Conservation (phyloP, 148 eudicot species). For the Arctostaphylos glauca region DNA sequence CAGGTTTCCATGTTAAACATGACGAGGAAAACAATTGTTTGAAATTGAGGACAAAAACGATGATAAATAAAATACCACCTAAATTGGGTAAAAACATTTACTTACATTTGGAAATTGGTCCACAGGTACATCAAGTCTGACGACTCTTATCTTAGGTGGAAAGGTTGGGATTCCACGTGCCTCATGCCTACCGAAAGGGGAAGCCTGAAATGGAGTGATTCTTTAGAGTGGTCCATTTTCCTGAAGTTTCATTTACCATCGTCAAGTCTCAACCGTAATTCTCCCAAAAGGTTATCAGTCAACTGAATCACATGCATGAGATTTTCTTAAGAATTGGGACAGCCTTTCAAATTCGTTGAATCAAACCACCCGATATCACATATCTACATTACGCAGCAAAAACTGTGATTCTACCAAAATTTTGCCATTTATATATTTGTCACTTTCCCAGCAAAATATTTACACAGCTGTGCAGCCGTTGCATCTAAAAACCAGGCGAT, state of each 20-base stretch:
- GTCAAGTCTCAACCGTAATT: no score
- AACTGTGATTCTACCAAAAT: not conserved
- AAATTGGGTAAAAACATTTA: conserved; percentile 5
- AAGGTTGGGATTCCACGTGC: conserved; percentile 32
- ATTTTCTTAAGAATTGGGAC: no score
- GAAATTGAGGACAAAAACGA: not conserved
- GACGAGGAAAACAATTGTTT: not conserved
- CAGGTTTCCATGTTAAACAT: conserved; percentile 13
- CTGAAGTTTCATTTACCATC: no score
- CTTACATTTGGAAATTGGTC: conserved; percentile 50
- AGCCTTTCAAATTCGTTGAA: not conserved
- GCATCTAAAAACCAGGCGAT: not conserved
- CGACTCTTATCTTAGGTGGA: no score
- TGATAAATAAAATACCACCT: no score
- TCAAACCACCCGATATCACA: not conserved
- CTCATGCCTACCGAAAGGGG: conserved; percentile 41
- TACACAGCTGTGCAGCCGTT: not conserved
- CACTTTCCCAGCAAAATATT: no score
- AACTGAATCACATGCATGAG: no score
- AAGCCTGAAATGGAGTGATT: conserved; percentile 34
- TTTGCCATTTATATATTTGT: no score
- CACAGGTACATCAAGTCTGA: conserved; percentile 53
- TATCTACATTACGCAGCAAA: not conserved
- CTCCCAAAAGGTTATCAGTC: no score
- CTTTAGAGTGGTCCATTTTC: no score